phyloP scores from a whole-genome alignment of 169 alveolate species.

The Eimeria sp. region DNA sequence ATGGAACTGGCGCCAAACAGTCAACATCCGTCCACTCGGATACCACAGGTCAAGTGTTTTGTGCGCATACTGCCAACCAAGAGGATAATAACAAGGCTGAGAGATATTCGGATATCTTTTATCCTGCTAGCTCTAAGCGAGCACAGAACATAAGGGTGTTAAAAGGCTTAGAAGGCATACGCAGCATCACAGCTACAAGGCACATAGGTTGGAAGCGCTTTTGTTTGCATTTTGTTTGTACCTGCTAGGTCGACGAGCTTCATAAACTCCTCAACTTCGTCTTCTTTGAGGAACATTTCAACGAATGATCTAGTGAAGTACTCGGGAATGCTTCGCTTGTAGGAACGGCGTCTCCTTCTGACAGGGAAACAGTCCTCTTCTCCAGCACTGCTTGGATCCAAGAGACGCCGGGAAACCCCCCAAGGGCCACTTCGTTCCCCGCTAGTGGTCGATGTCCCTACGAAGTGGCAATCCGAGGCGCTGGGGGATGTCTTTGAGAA shows the following conservation, averaged over 20 bases:
- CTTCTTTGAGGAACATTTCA: slow-evolving; percentile 63
- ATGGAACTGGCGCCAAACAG: not conserved
- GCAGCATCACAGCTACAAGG: not conserved
- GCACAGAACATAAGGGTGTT: not conserved
- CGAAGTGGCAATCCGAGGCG: slow-evolving; percentile 24
- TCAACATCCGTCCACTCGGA: not conserved
- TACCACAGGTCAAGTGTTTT: not conserved
- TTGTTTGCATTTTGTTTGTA: not conserved
- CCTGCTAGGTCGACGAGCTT: slow-evolving; percentile 79
- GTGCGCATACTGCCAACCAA: not conserved
- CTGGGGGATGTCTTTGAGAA: slow-evolving; percentile 25
- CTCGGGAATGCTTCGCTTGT: slow-evolving; percentile 7
- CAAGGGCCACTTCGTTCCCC: not conserved
- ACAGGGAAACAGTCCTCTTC: slow-evolving; percentile 9
- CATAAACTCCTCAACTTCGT: slow-evolving; percentile 80
- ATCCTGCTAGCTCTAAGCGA: not conserved
- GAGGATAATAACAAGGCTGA: too few species aligned
- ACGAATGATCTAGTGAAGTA: slow-evolving; percentile 35
- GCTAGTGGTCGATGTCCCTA: not conserved
- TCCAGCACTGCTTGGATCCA: slow-evolving; percentile 17
- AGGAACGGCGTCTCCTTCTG: not conserved
- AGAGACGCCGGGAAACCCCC: slow-evolving; percentile 24
- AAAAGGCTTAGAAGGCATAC: not conserved
- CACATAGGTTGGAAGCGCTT: not conserved
- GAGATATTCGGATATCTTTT: too few species aligned